These are phyloP conservation scores for Lactarius trivialis DNA, from an alignment of 768 basidiomycete genomes.

Conservation along the genomic window DNA sequence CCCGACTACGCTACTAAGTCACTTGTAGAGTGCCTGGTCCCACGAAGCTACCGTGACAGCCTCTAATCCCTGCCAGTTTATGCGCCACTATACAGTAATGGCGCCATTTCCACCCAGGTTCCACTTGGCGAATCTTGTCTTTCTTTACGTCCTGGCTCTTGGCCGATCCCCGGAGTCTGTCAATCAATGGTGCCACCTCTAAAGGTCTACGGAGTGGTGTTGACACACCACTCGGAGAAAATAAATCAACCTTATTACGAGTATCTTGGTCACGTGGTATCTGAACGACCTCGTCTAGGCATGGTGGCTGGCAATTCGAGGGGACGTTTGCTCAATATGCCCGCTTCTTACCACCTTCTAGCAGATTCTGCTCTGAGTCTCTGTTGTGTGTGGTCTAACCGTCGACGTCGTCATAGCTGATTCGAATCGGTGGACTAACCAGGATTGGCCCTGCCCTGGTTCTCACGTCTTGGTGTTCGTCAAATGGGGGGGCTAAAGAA, in stretches of 20 bases:
- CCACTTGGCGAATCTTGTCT: neutral
- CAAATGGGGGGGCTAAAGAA: neutral
- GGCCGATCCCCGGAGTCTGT: neutral
- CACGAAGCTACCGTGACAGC: too few relatives aligned
- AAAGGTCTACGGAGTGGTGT: neutral
- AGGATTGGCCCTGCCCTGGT: neutral
- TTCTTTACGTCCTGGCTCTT: conserved; percentile 4
- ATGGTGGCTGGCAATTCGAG: neutral
- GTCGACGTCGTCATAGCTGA: neutral
- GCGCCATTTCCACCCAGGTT: too few relatives aligned
- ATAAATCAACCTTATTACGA: neutral
- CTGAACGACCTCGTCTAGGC: neutral
- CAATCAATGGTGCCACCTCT: neutral
- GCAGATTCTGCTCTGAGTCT: neutral
- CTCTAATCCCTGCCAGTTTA: too few relatives aligned
- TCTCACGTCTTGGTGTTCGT: neutral
- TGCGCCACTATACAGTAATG: too few relatives aligned
- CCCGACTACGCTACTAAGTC: neutral
- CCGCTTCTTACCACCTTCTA: neutral
- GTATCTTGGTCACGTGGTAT: neutral
- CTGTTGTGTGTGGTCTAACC: neutral
- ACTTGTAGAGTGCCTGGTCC: too few relatives aligned
- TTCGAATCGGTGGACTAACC: neutral
- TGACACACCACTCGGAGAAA: neutral
- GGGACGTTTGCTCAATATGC: neutral